These are phyloP conservation scores for Gynochthodes officinalis DNA, from an alignment of 257 asterid species.

Conservation along the genomic window DNA sequence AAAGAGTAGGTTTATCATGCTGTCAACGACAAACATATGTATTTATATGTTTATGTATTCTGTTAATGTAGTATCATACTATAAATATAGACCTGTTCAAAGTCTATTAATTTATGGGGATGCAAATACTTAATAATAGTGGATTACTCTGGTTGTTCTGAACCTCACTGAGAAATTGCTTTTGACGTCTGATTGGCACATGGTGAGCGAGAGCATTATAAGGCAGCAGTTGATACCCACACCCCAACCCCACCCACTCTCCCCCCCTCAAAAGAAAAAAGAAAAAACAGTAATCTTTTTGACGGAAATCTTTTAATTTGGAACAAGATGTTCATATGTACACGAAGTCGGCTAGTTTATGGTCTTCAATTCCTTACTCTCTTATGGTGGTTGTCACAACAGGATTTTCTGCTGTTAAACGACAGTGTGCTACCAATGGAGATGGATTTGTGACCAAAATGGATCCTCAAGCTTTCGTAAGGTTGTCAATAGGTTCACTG, in stretches of 20 bases:
- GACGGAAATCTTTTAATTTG: too few species aligned
- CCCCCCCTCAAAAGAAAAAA: too few species aligned
- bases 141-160: neutral
- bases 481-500: constrained; percentile 82
- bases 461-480: constrained; percentile 93
- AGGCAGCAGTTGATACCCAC: neutral
- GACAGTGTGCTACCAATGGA: constrained; percentile 38
- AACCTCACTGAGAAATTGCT: neutral
- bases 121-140: neutral
- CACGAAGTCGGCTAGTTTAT: neutral
- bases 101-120: too few species aligned
- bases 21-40: neutral
- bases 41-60: neutral
- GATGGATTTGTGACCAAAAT: constrained; percentile 43
- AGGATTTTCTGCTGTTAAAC: constrained; percentile 10
- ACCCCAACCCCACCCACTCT: too few species aligned
- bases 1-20: neutral
- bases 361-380: neutral
- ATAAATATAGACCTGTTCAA: too few species aligned
- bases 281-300: too few species aligned
- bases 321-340: neutral
- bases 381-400: neutral
- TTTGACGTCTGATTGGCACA: neutral
- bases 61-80: neutral
- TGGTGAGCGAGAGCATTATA: neutral